Evolutionary conservation across 192 early-diverging fungal species (phyloP), one percentile per base, ranked within the genome.

Genomic region (Coemansia guatemalensis): DNA sequence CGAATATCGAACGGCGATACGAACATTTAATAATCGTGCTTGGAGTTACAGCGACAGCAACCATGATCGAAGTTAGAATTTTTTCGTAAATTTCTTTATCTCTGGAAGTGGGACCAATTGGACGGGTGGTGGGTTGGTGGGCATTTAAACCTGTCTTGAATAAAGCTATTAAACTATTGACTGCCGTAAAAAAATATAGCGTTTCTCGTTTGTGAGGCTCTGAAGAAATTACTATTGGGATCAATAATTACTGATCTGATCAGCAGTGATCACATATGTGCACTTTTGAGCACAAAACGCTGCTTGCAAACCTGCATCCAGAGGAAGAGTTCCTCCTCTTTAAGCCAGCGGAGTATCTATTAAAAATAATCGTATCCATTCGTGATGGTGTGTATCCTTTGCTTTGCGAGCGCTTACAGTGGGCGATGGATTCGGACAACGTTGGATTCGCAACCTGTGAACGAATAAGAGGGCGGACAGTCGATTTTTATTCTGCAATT

Each of bases 71-170:
- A 32, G 8, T 32, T 8, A 48, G 18, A 60, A 9, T 44, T 24
- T 48, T 60, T 60, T 60, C 17, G 23, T 60, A 48, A 27, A 21
- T 29, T 9, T 57, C 11, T 57, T 21, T 57, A 20, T 57, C 14
- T 57, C 22, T 57, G 55, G 30, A 21, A 55, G 58, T 60, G 57
- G 58, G 51, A 30, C 20, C 8, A 55, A 41, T 53, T 62, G 71
- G 71, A 67, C 71, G 71, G 71, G 71, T 32, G 71, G 71, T 52
- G 71, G 71, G 71, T 56, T 73, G 71, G 71, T 67, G 71, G 71
- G 71, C 30, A 32, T 32, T 32, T 32, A 32, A 32, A 32, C 30
- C 30, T 32, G 30, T 32, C 30, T 32, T 32, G 30, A 32, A 32
- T 32, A 32, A 32, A 32, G 30, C 30, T n/a, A n/a, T n/a, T n/a